These are phyloP conservation scores for Alternaria arbusti DNA, from an alignment of 2,329 filamentous ascomycete species.

Conservation along the genomic window DNA sequence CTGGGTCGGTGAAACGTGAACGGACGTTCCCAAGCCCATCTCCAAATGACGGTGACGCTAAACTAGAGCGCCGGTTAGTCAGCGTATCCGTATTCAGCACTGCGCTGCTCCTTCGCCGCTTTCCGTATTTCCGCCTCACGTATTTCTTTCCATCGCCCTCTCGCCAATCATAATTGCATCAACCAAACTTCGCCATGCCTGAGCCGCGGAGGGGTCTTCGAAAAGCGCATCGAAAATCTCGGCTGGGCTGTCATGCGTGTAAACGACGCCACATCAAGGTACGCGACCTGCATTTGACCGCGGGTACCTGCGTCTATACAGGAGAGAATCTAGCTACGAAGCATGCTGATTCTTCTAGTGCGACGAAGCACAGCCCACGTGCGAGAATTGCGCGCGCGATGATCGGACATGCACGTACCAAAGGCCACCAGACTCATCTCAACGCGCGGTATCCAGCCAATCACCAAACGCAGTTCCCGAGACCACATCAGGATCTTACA, in stretches of 20 bases:
- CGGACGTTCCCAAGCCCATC: background rate
- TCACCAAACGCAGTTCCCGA: background rate
- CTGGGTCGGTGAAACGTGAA: background rate
- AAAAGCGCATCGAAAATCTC: slow-evolving; percentile 27
- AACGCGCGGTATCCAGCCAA: background rate
- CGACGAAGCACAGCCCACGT: slow-evolving; percentile 24
- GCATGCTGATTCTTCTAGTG: slow-evolving; percentile 14
- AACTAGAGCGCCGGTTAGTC: background rate
- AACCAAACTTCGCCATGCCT: too few relatives aligned
- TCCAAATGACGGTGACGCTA: background rate
- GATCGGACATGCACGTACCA: slow-evolving; percentile 22
- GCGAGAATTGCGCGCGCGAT: slow-evolving; percentile 20
- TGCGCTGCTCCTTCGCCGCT: too few relatives aligned
- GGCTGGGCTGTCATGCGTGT: slow-evolving; percentile 26
- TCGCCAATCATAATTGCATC: too few relatives aligned
- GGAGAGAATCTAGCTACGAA: too few relatives aligned
- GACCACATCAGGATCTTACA: background rate
- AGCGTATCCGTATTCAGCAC: slow-evolving; percentile 3
- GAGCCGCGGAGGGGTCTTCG: too few relatives aligned
- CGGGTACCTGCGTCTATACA: background rate
- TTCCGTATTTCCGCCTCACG: background rate
- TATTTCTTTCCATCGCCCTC: background rate
- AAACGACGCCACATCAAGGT: slow-evolving; percentile 34
- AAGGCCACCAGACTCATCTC: background rate
- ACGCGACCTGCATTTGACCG: slow-evolving; percentile 6